Percentiles rank a stretch among this genome's conserved stretches.
Evolutionary conservation across 1,139 yeast species (phyloP).

Genomic region (Nakaseomyces glabratus): DNA sequence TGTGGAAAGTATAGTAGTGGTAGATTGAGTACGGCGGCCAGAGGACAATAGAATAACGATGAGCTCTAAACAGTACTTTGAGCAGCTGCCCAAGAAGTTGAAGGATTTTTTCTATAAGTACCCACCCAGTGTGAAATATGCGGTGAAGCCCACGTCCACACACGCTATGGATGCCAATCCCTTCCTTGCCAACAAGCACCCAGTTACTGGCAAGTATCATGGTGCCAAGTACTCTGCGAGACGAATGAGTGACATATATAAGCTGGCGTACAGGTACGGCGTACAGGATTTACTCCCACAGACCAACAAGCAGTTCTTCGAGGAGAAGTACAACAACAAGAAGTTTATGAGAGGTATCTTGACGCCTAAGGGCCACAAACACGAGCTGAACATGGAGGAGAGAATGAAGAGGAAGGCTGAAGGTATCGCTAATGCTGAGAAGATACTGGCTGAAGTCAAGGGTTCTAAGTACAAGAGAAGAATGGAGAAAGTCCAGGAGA

Average conservation of each 20-base stretch:
- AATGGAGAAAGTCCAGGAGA: conserved; percentile 41
- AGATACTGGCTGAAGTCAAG: conserved; percentile 54
- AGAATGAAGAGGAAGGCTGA: conserved; percentile 53
- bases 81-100: conserved; percentile 60
- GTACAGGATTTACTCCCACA: conserved; percentile 72
- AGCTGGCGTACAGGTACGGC: conserved; percentile 76
- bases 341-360: conserved; percentile 70
- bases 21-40: too few species aligned
- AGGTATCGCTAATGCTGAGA: conserved; percentile 69
- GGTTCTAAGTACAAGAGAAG: conserved; percentile 52
- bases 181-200: conserved; percentile 76
- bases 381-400: conserved; percentile 61
- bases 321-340: conserved; percentile 65
- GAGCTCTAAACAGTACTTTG: conserved; percentile 31
- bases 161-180: conserved; percentile 74
- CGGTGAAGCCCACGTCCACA: conserved; percentile 54
- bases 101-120: conserved; percentile 70
- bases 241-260: conserved; percentile 77
- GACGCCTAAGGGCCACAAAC: conserved; percentile 70
- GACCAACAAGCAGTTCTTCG: conserved; percentile 55
- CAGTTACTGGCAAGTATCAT: conserved; percentile 68
- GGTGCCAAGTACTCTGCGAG: conserved; percentile 73
- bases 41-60: neutral
- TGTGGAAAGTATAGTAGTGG: too few species aligned
- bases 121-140: conserved; percentile 81